These are phyloP conservation scores for Aspergillus coremiiformis DNA, from an alignment of 495 filamentous ascomycete genomes.

Conservation along the genomic window DNA sequence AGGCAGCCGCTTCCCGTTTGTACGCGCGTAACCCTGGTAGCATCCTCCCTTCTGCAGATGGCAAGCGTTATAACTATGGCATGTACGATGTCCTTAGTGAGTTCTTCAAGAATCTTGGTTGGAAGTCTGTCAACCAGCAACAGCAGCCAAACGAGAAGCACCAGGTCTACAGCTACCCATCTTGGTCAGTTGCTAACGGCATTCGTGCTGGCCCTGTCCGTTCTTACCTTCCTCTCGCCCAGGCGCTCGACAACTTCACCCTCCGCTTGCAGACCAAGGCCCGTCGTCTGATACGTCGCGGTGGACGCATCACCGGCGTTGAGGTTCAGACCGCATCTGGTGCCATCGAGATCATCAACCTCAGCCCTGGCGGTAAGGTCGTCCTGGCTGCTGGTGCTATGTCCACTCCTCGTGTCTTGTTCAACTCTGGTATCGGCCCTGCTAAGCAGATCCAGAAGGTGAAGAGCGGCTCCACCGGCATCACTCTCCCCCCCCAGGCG, in stretches of 20 bases:
- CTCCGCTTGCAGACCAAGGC: conserved; percentile 58
- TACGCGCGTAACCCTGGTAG: conserved; percentile 63
- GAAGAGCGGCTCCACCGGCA: conserved; percentile 27
- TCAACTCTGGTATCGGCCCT: conserved; percentile 55
- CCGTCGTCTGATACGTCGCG: conserved; percentile 53
- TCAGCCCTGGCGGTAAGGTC: conserved; percentile 53
- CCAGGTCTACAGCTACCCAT: conserved; percentile 52
- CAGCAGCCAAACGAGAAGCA: conserved; percentile 54
- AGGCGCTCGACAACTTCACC: conserved; percentile 55
- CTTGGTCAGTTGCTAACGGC: conserved; percentile 57
- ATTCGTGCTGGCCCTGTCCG: conserved; percentile 62
- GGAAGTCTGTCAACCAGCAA: conserved; percentile 53
- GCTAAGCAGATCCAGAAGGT: conserved; percentile 50
- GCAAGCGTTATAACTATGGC: conserved; percentile 57
- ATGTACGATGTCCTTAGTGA: conserved; percentile 50
- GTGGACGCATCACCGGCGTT: conserved; percentile 54
- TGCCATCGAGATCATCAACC: conserved; percentile 49
- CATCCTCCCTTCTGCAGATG: conserved; percentile 56
- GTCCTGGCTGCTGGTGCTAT: conserved; percentile 61
- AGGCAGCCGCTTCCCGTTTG: conserved; percentile 45
- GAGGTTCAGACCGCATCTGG: conserved; percentile 55
- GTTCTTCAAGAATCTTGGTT: conserved; percentile 47
- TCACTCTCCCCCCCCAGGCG: conserved; percentile 44
- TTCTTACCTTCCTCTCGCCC: conserved; percentile 60
- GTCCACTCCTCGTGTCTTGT: conserved; percentile 60